A percentile compares a stretch with the other conserved stretches of the same genome.
Conservation (phyloP, 1,139 yeast species). For the Eremothecium sinecaudum region DNA sequence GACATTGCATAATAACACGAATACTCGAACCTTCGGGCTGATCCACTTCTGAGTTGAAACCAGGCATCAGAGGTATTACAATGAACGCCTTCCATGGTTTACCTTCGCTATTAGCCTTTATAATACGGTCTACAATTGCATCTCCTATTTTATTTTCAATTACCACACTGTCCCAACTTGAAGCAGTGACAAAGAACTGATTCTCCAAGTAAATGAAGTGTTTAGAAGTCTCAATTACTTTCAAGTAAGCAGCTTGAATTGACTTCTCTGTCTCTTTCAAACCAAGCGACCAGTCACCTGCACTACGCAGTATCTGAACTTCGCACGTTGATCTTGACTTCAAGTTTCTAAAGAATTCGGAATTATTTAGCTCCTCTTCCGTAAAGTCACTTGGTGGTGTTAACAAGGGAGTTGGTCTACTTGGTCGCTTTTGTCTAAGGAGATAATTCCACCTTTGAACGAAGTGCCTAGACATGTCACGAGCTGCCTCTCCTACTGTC, state of each 20-base stretch:
- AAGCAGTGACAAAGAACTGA: slow-evolving; percentile 85
- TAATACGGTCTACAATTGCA: slow-evolving; percentile 89
- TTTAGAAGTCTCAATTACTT: slow-evolving; percentile 81
- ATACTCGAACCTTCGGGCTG: slow-evolving; percentile 90
- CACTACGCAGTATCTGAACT: slow-evolving; percentile 77
- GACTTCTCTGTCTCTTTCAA: slow-evolving; percentile 76
- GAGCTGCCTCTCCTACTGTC: slow-evolving; percentile 89
- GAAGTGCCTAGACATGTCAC: slow-evolving; percentile 88
- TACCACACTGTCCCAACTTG: slow-evolving; percentile 75
- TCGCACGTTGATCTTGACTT: slow-evolving; percentile 69
- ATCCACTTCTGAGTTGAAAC: slow-evolving; percentile 90
- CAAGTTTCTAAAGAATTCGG: slow-evolving; percentile 39
- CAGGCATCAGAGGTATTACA: slow-evolving; percentile 94
- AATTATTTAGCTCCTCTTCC: slow-evolving; percentile 51
- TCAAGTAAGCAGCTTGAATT: slow-evolving; percentile 86
- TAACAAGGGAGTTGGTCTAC: slow-evolving; percentile 82
- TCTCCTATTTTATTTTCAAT: slow-evolving; percentile 90
- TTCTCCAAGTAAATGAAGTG: slow-evolving; percentile 92
- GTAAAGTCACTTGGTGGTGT: slow-evolving; percentile 89
- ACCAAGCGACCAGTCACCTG: slow-evolving; percentile 91
- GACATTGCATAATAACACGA: slow-evolving; percentile 94
- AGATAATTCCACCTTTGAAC: slow-evolving; percentile 97
- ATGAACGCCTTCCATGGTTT: slow-evolving; percentile 84
- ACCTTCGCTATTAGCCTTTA: slow-evolving; percentile 71
- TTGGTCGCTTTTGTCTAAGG: slow-evolving; percentile 85